Conservation (phyloP, 306 rosid genomes). For the Hippophae gyantsensis region DNA sequence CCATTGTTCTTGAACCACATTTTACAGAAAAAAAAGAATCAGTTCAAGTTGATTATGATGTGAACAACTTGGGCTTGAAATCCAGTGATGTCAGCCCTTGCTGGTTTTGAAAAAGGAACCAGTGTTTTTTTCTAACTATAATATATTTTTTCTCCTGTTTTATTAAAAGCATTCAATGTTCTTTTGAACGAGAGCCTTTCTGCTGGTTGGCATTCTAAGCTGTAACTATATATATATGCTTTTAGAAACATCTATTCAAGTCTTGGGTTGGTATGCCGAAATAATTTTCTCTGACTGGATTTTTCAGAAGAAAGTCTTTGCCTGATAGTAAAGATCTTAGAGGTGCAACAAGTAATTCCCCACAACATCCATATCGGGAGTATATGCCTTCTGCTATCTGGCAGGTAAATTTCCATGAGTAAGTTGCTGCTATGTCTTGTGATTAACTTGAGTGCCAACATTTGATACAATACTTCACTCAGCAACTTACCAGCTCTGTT, state of each 20-base stretch:
- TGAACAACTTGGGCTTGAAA: no score
- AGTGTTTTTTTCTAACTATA: no score
- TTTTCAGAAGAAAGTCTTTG: constrained; percentile 28
- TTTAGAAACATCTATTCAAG: neutral
- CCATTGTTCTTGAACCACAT: no score
- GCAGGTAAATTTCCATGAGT: constrained; percentile 56
- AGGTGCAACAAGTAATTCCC: constrained; percentile 24
- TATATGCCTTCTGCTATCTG: constrained; percentile 70
- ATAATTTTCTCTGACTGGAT: constrained; percentile 19
- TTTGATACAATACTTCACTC: neutral
- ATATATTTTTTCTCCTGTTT: neutral
- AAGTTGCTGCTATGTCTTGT: constrained; percentile 6
- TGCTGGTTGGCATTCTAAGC: neutral
- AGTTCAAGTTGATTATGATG: no score
- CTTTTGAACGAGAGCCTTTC: neutral
- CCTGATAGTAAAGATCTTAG: constrained; percentile 21
- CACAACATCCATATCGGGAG: constrained; percentile 49
- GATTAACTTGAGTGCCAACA: neutral
- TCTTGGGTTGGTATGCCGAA: neutral
- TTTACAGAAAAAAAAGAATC: no score
- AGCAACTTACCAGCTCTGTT: no score
- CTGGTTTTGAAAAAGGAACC: no score
- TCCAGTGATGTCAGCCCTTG: no score
- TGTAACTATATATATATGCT: neutral
- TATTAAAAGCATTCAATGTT: neutral